Percentiles rank a stretch among this genome's conserved stretches.
phyloP scores from a whole-genome alignment of 257 asterid species.

The Rhazya stricta region DNA sequence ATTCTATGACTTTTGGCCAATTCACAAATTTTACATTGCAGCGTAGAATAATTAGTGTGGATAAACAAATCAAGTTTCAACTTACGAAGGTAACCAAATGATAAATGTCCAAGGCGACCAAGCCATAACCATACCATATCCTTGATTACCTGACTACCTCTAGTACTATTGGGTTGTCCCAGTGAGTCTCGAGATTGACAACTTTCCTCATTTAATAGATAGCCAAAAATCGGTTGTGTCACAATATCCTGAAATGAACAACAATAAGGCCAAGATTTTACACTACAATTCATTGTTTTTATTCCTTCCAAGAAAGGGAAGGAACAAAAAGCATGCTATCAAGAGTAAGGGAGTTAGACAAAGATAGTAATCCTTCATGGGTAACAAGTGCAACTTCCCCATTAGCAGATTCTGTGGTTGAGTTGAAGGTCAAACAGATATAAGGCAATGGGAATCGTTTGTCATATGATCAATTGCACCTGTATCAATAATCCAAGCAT shows the following conservation, averaged over 20 bases:
- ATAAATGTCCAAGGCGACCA: background rate
- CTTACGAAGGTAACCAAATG: background rate
- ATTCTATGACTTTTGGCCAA: too few species aligned
- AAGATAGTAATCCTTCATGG: background rate
- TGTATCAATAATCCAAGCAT: conserved; percentile 1
- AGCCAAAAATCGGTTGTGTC: too few species aligned
- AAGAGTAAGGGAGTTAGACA: background rate
- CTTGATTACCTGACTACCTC: background rate
- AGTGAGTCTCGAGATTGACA: background rate
- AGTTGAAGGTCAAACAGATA: background rate
- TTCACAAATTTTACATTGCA: background rate
- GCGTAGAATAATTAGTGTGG: background rate
- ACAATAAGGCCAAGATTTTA: too few species aligned
- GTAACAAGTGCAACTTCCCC: conserved; percentile 4
- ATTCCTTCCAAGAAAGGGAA: too few species aligned
- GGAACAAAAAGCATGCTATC: background rate
- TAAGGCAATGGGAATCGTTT: background rate
- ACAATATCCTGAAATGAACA: too few species aligned
- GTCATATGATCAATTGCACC: conserved; percentile 7
- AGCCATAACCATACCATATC: background rate
- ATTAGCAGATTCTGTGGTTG: background rate
- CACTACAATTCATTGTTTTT: too few species aligned
- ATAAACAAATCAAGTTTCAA: background rate
- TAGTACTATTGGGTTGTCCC: background rate
- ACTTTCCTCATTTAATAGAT: too few species aligned